phyloP scores from a whole-genome alignment of 176 grass and related monocot genomes.

The Oryza australiensis region DNA sequence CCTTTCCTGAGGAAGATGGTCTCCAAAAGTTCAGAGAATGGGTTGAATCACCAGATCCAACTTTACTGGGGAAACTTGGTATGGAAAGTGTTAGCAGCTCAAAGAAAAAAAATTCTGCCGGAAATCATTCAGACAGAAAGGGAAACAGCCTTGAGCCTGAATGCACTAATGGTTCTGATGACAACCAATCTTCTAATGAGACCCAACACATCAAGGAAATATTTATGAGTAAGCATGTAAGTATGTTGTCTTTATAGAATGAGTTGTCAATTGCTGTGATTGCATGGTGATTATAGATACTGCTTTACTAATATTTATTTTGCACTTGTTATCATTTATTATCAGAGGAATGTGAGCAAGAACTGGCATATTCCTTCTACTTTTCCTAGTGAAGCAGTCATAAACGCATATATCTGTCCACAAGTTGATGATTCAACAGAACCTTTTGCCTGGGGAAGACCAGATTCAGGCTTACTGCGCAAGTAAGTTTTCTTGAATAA shows the following conservation, averaged over 20 bases:
- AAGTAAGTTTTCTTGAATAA: slow-evolving; percentile 68
- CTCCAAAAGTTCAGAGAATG: slow-evolving; percentile 89
- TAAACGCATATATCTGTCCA: slow-evolving; percentile 72
- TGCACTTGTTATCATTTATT: slow-evolving; percentile 37
- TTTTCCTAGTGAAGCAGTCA: slow-evolving; percentile 84
- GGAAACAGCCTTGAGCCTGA: slow-evolving; percentile 35
- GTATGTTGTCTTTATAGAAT: slow-evolving; percentile 33
- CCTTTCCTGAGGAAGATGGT: slow-evolving; percentile 95
- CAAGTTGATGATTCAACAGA: slow-evolving; percentile 91
- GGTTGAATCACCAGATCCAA: slow-evolving; percentile 94
- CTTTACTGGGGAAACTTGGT: slow-evolving; percentile 73
- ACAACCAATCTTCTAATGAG: slow-evolving; percentile 47
- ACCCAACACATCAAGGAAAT: slow-evolving; percentile 57
- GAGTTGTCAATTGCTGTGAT: neutral
- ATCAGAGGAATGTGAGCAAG: slow-evolving; percentile 95
- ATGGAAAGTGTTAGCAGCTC: slow-evolving; percentile 45
- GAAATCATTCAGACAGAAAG: slow-evolving; percentile 45
- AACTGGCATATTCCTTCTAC: slow-evolving; percentile 90
- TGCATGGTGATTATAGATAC: slow-evolving; percentile 20
- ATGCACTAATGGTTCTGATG: slow-evolving; percentile 43
- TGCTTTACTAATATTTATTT: slow-evolving; percentile 23
- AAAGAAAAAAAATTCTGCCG: slow-evolving; percentile 55
- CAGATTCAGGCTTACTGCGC: slow-evolving; percentile 79
- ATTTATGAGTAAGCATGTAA: slow-evolving; percentile 95
- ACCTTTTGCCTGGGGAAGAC: slow-evolving; percentile 87